Conservation (phyloP, 2,329 filamentous ascomycete species). For the Ascomycota sp. region DNA sequence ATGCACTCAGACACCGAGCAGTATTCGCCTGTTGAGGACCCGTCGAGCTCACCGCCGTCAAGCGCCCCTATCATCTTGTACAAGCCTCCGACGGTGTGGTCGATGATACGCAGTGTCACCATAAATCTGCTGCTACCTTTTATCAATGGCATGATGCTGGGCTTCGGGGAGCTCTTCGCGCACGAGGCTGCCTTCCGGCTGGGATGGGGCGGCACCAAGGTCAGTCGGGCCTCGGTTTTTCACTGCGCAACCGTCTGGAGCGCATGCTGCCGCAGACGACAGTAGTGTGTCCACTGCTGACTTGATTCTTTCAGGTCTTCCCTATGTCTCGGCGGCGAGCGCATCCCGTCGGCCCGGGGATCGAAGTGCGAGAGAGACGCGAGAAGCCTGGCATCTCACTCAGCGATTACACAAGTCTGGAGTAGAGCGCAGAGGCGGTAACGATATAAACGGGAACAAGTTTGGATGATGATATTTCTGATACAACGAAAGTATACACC, state of each 20-base stretch:
- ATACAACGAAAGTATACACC: neutral
- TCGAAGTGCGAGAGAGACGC: constrained; percentile 53
- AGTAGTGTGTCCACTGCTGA: constrained; percentile 2
- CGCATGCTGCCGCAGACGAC: too few species aligned
- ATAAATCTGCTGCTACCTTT: constrained; percentile 94
- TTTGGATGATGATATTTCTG: neutral
- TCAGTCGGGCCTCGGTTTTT: constrained; percentile 15
- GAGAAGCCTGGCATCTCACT: constrained; percentile 33
- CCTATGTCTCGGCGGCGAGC: constrained; percentile 35
- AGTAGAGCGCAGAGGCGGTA: constrained; percentile 18
- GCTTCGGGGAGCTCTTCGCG: constrained; percentile 88
- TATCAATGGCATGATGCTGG: constrained; percentile 93
- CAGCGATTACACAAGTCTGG: constrained; percentile 43
- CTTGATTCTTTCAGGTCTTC: constrained; percentile 23
- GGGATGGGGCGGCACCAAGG: constrained; percentile 87
- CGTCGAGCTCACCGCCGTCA: constrained; percentile 36
- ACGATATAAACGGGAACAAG: neutral
- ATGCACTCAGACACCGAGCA: constrained; percentile 68
- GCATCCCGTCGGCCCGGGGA: constrained; percentile 54
- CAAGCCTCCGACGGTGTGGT: constrained; percentile 70
- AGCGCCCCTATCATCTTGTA: constrained; percentile 61
- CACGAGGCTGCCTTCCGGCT: constrained; percentile 85
- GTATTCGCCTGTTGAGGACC: constrained; percentile 45
- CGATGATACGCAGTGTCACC: constrained; percentile 62
- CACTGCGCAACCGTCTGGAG: neutral